Evolutionary conservation across 2,329 filamentous ascomycete genomes (phyloP), one percentile per base, ranked within the genome.

Genomic region (Leptographium wingfieldii): DNA sequence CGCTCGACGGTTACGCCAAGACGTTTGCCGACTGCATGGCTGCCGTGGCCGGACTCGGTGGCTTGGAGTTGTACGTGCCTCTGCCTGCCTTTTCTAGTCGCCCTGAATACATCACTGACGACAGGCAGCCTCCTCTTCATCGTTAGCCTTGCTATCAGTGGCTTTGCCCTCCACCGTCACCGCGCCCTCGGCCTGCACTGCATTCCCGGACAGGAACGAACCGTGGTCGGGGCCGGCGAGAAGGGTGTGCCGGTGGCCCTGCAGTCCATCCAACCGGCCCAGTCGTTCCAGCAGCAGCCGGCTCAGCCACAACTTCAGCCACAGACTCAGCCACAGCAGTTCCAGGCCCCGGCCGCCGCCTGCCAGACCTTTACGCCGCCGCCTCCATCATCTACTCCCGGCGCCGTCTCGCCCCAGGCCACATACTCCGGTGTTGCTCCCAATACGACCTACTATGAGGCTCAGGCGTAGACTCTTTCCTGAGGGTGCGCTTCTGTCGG

Each of bases 141-240:
- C 56, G 67, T 72, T 58, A 69, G 74, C 43, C 72, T 79, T 22
- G 63, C 72, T 14, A 69, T 77, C 5, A 72, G 76, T 65, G 66
- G 71, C 61, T 66, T 77, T 9, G 69, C 71, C 60, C 68, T 78
- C 14, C 69, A 74, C 65, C 71, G 73, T 16, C 77, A 80, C 63
- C 76, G 77, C 60, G 69, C 69, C 51, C 71, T 70, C 11, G 76
- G 76, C 22, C 69, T 76, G 6, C 75, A 73, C 65, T 70, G 67
- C 65, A 70, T 64, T 62, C 72, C 74, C 9, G 61, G 64, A 59
- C 62, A 62, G 16, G 52, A 64, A 14, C 60, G 63, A 31, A 58
- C 49, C 22, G 12, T 59, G 14, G 60, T 58, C 58, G 57, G 62
- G 43, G 31, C 12, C 59, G 64, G 58, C 52, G 69, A 71, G 59